Conservation (phyloP, 129 eudicot species). For the Pseudognaphalium luteoalbum region DNA sequence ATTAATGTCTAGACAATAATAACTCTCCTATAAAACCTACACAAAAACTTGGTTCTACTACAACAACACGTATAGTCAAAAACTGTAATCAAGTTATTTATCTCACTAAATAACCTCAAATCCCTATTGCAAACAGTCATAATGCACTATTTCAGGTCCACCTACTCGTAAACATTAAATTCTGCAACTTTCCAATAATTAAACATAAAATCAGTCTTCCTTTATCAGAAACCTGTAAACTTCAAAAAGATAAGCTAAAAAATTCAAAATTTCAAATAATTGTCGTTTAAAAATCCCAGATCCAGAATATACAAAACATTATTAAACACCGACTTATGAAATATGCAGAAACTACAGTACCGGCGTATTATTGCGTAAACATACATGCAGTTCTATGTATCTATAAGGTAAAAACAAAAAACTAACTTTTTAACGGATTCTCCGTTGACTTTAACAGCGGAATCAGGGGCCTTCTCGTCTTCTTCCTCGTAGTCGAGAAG, state of each 20-base stretch:
- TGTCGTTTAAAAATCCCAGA: background rate
- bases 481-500: constrained; percentile 98
- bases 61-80: background rate
- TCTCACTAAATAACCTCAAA: background rate
- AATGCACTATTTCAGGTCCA: too few relatives aligned
- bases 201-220: background rate
- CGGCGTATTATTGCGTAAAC: background rate
- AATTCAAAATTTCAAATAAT: too few relatives aligned
- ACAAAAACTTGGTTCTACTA: background rate
- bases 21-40: background rate
- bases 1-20: background rate
- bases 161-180: too few relatives aligned
- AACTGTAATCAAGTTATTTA: background rate
- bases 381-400: background rate
- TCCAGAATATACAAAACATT: background rate
- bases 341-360: background rate
- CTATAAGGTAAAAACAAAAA: too few relatives aligned
- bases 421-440: background rate
- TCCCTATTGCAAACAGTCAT: background rate
- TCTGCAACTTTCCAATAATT: background rate
- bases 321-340: background rate
- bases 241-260: too few relatives aligned
- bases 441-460: background rate
- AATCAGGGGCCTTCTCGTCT: constrained; percentile 72
- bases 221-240: background rate